These are phyloP conservation scores for Ceratobasidium sp. DNA, from an alignment of 1,284 basidiomycete species.

Conservation along the genomic window DNA sequence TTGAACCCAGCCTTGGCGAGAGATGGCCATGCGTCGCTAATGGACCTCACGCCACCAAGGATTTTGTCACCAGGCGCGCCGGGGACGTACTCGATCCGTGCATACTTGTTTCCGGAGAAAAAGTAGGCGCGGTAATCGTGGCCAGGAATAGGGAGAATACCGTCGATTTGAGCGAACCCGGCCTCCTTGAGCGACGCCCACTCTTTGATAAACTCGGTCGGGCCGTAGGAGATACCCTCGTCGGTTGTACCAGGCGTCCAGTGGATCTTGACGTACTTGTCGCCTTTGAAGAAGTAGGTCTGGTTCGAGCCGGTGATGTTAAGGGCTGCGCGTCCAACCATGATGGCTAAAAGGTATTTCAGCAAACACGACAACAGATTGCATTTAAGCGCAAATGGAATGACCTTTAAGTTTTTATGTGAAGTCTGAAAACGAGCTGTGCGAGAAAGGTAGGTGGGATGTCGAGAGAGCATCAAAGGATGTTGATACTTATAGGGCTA, in stretches of 20 bases:
- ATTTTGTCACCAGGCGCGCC: conserved; percentile 6
- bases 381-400: neutral
- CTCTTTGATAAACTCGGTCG: conserved; percentile 27
- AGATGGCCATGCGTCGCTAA: conserved; percentile 12
- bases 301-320: conserved; percentile 19
- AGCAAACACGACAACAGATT: neutral
- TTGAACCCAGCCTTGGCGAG: conserved; percentile 28
- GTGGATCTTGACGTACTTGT: conserved; percentile 41
- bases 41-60: conserved; percentile 9
- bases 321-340: conserved; percentile 30
- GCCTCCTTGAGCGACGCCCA: conserved; percentile 28
- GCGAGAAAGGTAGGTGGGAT: neutral
- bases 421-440: neutral
- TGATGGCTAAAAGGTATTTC: conserved; percentile 8
- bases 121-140: conserved; percentile 31
- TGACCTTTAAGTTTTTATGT: neutral
- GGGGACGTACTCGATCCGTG: conserved; percentile 30
- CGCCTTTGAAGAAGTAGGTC: conserved; percentile 40
- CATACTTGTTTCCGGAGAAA: neutral
- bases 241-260: conserved; percentile 17
- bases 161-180: conserved; percentile 29
- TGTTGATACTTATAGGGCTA: neutral
- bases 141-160: conserved; percentile 31
- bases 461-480: neutral
- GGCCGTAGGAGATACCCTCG: conserved; percentile 13